Conservation (phyloP, 257 asterid species). For the Nicotiana sylvestris region DNA sequence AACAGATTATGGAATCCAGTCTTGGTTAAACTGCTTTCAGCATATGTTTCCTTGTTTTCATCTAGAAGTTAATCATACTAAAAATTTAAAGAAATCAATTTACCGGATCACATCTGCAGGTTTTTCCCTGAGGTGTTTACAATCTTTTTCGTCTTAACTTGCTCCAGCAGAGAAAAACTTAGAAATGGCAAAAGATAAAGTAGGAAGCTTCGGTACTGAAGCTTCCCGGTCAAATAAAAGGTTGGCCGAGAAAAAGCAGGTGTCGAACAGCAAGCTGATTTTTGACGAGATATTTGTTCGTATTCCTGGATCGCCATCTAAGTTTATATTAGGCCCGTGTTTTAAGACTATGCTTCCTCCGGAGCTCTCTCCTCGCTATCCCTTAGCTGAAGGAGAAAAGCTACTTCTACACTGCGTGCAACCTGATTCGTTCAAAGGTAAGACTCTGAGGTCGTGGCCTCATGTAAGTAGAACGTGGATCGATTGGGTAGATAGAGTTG, state of each 20-base stretch:
- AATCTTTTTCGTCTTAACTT: not conserved
- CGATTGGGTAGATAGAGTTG: slow-evolving; percentile 19
- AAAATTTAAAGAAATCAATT: not conserved
- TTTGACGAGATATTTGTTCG: not conserved
- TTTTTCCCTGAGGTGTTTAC: not conserved
- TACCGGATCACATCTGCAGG: not conserved
- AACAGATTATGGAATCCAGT: not conserved
- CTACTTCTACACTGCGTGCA: not conserved
- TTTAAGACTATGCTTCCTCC: not conserved
- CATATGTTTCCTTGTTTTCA: not conserved
- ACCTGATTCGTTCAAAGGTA: slow-evolving; percentile 6
- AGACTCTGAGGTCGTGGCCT: slow-evolving; percentile 11
- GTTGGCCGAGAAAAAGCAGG: not conserved
- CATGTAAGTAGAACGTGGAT: slow-evolving; percentile 5
- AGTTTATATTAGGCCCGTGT: slow-evolving; percentile 10
- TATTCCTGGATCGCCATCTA: not conserved
- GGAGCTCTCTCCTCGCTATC: slow-evolving; percentile 12
- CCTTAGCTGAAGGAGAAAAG: slow-evolving; percentile 16
- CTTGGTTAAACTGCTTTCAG: not conserved
- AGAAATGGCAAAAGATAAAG: not conserved
- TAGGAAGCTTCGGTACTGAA: not conserved
- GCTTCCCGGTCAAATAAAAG: not conserved
- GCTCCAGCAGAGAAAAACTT: not conserved
- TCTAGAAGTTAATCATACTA: not conserved
- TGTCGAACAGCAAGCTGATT: not conserved